Evolutionary conservation across 139 green algal genomes (phyloP), one percentile per base, ranked within the genome.

Genomic region (Ulvella scutata): DNA sequence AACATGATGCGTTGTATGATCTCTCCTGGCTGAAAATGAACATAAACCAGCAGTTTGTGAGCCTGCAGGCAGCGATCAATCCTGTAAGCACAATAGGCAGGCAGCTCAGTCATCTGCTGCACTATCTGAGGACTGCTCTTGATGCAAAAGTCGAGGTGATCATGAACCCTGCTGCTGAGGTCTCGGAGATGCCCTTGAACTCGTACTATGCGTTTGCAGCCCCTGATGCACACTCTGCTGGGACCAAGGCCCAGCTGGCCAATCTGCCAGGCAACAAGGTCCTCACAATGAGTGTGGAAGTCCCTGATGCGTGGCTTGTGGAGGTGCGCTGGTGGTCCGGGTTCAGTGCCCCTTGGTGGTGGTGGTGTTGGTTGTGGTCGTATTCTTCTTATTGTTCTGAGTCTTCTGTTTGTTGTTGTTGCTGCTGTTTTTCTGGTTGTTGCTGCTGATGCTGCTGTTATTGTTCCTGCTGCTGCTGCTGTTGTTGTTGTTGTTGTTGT

Each of bases 271-370:
- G 73, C 29, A 76, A 80, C 72, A 80, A 90, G 39, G 87, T 90
- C 23, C 85, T 98, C 23, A 98, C 94, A 0, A 75, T 97, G 4
- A 92, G 94, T 81, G 84, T 97, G 78, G 87, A 98, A n/a, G 82
- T 91, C 29, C 94, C 94, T 6, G 90, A 97, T 78, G 61, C 85
- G 0, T 98, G 94, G 94, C 84, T 98, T 76, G 88, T 97, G n/a
- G 88, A 95, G 81, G 80, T 87, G 0, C 38, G 75, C 7, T 76
- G n/a, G n/a, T n/a, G n/a, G n/a, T n/a, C n/a, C n/a, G n/a, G n/a
- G n/a, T n/a, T n/a, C n/a, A n/a, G n/a, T n/a, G n/a, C n/a, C n/a
- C n/a, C n/a, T n/a, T n/a, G n/a, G n/a, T n/a, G n/a, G n/a, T n/a
- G n/a, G n/a, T n/a, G n/a, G n/a, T n/a, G n/a, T n/a, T n/a, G n/a